These are phyloP conservation scores for Penicillium cinerascens DNA, from an alignment of 495 filamentous ascomycete genomes.

Conservation along the genomic window DNA sequence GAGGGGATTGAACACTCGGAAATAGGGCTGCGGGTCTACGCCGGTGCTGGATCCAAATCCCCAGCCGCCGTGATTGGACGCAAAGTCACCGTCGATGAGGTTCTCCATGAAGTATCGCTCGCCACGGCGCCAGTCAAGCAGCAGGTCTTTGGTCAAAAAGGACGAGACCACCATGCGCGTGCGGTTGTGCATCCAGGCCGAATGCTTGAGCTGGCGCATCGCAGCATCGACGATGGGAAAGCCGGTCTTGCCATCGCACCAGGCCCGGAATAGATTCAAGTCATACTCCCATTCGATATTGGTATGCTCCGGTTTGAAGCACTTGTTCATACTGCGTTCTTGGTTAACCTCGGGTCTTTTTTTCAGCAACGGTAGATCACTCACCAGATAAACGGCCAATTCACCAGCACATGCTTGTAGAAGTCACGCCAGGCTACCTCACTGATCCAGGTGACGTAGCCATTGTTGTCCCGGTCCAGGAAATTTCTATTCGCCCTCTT, in stretches of 20 bases:
- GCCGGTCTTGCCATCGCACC: conserved; percentile 76
- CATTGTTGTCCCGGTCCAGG: conserved; percentile 64
- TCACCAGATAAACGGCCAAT: conserved; percentile 88
- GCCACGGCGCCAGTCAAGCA: conserved; percentile 88
- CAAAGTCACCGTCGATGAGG: conserved; percentile 89
- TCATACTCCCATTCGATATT: conserved; percentile 82
- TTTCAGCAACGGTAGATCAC: conserved; percentile 6
- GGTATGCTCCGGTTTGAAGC: conserved; percentile 84
- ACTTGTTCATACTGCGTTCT: conserved; percentile 77
- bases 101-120: conserved; percentile 87
- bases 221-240: conserved; percentile 88
- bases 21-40: conserved; percentile 90
- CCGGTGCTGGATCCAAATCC: conserved; percentile 78
- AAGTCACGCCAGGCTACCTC: conserved; percentile 93
- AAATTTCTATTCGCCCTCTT: conserved; percentile 65
- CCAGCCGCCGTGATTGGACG: conserved; percentile 90
- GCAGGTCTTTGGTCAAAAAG: conserved; percentile 81
- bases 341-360: neutral
- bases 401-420: conserved; percentile 80
- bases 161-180: conserved; percentile 85
- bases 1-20: conserved; percentile 85
- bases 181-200: conserved; percentile 87
- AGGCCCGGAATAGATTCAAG: conserved; percentile 60
- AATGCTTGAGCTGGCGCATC: conserved; percentile 74
- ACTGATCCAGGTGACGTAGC: conserved; percentile 75